Evolutionary conservation across 306 rosid genomes (phyloP), one percentile per base, ranked within the genome.

Genomic region (Citrullus mucosospermus): DNA sequence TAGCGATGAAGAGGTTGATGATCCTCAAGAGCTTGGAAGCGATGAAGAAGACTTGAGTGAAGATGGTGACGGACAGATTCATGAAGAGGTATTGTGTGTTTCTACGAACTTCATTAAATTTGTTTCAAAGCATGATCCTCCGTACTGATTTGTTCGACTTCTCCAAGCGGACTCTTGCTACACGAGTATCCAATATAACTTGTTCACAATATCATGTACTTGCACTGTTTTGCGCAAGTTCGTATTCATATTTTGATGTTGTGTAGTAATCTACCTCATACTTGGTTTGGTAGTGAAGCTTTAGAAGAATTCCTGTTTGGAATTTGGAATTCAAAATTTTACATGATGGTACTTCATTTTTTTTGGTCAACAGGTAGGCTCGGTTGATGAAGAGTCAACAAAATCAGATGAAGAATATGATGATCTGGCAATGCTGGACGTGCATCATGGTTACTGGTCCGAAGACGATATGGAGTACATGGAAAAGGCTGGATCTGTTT

Each of bases 401-500:
- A 91, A 95, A 75, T 91, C 99, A 2, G 99, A 95, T 41, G 99
- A 95, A 79, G 97, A 95, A 88, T 95, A 95, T 63, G 97, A 95
- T 16, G 99, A 95, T 82, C 89, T 95, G 66, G 97, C 97, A 76
- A 91, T 92, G 99, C 90, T 83, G 81, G 96, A 92, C 25, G 44
- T 69, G 70, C 67, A 74, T 61, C 79, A 85, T 46, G 93, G 93
- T n/a, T 91, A 86, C 81, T 86, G 88, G 91, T 75, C 88, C 0
- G 96, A 84, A 0, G 83, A 81, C 16, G 93, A 90, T 15, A 81
- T 87, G 3, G 95, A 82, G 75, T 78, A 25, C 59, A 89, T 84
- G 84, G 75, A 83, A 6, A 58, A 32, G 34, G 81, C 77, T 3
- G 82, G 78, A 22, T n/a, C 41, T 17, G 30, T 77, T 41, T 46